A percentile compares a stretch with the other conserved stretches of the same genome.
phyloP scores from a whole-genome alignment of 306 rosid genomes.

The Rubus parviflorus region DNA sequence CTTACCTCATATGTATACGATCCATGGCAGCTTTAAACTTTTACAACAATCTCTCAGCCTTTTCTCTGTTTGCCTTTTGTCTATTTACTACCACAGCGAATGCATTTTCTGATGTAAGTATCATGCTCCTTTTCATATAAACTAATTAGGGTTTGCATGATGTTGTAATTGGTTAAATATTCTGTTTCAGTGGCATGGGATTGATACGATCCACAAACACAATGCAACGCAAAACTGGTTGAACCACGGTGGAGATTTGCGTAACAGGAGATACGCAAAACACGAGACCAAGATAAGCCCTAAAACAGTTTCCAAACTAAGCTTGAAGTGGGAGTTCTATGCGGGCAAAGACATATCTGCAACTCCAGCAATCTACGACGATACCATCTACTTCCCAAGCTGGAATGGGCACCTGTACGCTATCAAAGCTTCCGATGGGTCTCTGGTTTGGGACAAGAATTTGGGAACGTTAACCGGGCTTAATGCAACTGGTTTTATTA shows the following conservation, averaged over 20 bases:
- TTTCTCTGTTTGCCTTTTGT: background rate
- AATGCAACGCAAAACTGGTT: constrained; percentile 33
- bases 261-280: constrained; percentile 54
- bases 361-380: constrained; percentile 43
- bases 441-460: constrained; percentile 31
- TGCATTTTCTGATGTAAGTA: background rate
- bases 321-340: constrained; percentile 45
- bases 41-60: background rate
- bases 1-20: no score
- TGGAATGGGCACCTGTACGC: constrained; percentile 56
- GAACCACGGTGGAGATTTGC: constrained; percentile 58
- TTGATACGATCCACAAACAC: background rate
- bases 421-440: constrained; percentile 35
- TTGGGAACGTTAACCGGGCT: constrained; percentile 38
- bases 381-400: constrained; percentile 44
- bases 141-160: background rate
- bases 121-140: background rate
- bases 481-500: constrained; percentile 22
- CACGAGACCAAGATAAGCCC: constrained; percentile 43
- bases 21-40: background rate
- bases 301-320: constrained; percentile 25
- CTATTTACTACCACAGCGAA: constrained; percentile 2
- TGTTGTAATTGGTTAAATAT: background rate
- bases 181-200: background rate
- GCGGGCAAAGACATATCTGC: constrained; percentile 49